These are phyloP conservation scores for Pachyrhizus erosus DNA, from an alignment of 306 rosid genomes.

Conservation along the genomic window DNA sequence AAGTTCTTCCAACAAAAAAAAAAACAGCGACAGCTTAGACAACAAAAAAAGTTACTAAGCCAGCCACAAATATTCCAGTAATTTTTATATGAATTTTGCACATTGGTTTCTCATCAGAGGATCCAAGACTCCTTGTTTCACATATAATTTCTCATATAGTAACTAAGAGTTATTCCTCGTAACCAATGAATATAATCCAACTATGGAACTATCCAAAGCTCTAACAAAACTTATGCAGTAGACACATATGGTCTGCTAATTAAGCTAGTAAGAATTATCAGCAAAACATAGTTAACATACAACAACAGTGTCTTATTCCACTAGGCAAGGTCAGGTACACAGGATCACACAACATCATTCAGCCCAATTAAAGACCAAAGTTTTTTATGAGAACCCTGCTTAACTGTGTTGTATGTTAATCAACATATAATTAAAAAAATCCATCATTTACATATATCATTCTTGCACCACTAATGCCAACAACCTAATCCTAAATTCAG, in stretches of 20 bases:
- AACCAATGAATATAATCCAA: background rate
- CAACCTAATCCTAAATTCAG: conserved; percentile 14
- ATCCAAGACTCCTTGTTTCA: background rate
- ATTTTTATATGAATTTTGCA: background rate
- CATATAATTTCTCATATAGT: background rate
- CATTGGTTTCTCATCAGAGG: background rate
- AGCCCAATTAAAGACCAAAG: background rate
- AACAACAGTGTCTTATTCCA: background rate
- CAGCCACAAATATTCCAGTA: background rate
- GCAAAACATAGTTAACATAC: background rate
- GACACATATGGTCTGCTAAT: background rate
- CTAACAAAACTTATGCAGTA: background rate
- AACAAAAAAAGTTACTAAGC: background rate
- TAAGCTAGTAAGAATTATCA: background rate
- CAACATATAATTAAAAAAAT: background rate
- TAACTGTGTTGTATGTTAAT: background rate
- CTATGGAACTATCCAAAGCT: background rate
- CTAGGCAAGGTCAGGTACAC: background rate
- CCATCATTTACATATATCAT: background rate
- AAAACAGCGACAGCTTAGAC: background rate
- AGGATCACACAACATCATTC: background rate
- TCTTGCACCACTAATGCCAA: conserved; percentile 6
- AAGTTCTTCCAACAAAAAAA: background rate
- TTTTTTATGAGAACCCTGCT: background rate
- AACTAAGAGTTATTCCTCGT: background rate